These are phyloP conservation scores for Diaporthe sp. DNA, from an alignment of 2,329 filamentous ascomycete species.

Conservation along the genomic window DNA sequence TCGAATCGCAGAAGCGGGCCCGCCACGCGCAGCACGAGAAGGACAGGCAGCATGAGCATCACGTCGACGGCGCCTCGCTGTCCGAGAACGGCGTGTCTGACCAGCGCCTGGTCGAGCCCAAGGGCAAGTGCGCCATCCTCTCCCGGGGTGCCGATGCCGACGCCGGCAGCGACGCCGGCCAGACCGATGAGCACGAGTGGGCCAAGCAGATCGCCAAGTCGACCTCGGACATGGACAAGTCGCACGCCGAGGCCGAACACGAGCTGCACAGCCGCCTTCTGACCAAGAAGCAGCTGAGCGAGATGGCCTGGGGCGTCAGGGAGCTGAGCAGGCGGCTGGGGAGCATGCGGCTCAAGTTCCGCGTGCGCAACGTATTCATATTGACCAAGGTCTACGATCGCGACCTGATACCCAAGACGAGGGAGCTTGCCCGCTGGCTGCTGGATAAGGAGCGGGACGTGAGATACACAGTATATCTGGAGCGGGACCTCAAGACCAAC, in stretches of 20 bases:
- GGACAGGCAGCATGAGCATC: conserved; percentile 27
- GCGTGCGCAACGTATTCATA: conserved; percentile 85
- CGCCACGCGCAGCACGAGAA: conserved; percentile 37
- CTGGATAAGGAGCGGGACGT: conserved; percentile 75
- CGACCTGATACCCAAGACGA: conserved; percentile 79
- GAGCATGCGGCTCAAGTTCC: conserved; percentile 83
- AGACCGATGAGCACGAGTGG: conserved; percentile 68
- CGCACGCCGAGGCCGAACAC: conserved; percentile 40
- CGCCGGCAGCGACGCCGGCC: conserved; percentile 54
- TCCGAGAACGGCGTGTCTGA: conserved; percentile 37
- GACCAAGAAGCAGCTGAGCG: conserved; percentile 93
- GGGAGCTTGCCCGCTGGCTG: conserved; percentile 84
- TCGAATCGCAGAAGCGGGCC: conserved; percentile 64
- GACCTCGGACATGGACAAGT: conserved; percentile 44
- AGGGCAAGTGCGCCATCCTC: conserved; percentile 47
- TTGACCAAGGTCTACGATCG: conserved; percentile 93
- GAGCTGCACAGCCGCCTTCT: conserved; percentile 75
- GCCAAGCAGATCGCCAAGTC: conserved; percentile 57
- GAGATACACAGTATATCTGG: conserved; percentile 83
- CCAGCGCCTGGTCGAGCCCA: conserved; percentile 46
- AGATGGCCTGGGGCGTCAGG: conserved; percentile 96
- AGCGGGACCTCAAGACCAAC: conserved; percentile 78
- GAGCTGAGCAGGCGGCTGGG: conserved; percentile 89
- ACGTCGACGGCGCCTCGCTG: conserved; percentile 38
- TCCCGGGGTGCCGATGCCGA: conserved; percentile 50